Base-by-base conservation (phyloP, 1,284 basidiomycete genomes). In the Ustilago xerochloae region DNA sequence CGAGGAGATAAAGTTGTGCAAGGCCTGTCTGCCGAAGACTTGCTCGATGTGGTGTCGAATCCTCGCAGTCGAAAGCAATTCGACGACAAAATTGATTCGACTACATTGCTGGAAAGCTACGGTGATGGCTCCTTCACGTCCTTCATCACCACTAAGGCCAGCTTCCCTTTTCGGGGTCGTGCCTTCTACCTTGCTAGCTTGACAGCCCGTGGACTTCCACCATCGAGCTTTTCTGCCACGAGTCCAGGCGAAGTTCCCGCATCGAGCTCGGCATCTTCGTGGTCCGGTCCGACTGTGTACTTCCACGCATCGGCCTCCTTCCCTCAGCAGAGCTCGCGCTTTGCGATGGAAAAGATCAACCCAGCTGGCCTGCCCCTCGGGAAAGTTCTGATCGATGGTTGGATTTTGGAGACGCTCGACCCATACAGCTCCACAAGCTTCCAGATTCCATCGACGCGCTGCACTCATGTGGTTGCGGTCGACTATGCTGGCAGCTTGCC, bases 351-450 rank as follows among this genome's bases (percentile, higher is more conserved):
- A 10, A 54, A 58, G 20, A 91, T 93, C 85, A 98, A 99, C 81
- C 88, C 93, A 0, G 88, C 89, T 50, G 83, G 70, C 0, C 87
- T 94, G 13, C 93, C 93, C 0, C 86, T 93, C 9, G 95, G 94
- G 0, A 90, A 91, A 20, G 87, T 95, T 45, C 90, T 93, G 69
- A 87, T 99, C 3, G 94, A 98, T 77, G 96, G 93, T 0, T 99
- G 97, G 97, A 91, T 97, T 45, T 85, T 97, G 74, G 94, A 99
- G 86, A 98, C 95, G 1, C 88, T 99, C 45, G 96, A 99, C 83
- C 96, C 97, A 0, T 99, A 99, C 84, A 93, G 93, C 43, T 91
- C 92, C 64, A 94, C 97, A 84, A 94, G 93, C 78, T 96, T 95
- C 82, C 90, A 93, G 15, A 97, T 99, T 46, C 96, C 96, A 0